Base-by-base conservation (phyloP, 148 eudicot genomes). In the Dianthus caryophyllus region DNA sequence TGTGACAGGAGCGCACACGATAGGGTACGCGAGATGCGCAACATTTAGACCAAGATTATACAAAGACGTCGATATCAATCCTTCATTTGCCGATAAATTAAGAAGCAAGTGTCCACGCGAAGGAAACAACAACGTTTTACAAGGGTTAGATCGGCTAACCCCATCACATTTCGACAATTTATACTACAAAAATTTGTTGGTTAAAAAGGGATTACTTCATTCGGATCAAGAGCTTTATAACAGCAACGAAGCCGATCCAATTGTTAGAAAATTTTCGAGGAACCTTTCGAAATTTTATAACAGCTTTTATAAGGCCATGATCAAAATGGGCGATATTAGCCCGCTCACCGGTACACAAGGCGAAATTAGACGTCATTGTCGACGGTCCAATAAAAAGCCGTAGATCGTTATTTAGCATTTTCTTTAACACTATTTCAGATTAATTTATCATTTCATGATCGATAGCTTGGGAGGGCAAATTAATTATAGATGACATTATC, bases 161-260 rank as follows among this genome's bases (percentile, higher is more conserved):
- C 63, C 85, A 0, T 69, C 66, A 0, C 48, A 39, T 20, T 84
- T 84, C 25, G 89, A 87, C 75, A 78, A 81, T 18, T 79, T 75
- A 21, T 87, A 83, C 44, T 87, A 76, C 74, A 69, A 70, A 44
- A 79, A 81, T 43, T 77, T 87, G 78, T 60, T 84, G 55, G 25
- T 17, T 0, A 75, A 79, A 38, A 79, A 65, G 49, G 92, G 92
- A 20, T 71, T 87, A 9, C 72, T 83, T 36, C 82, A 83, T 65
- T 82, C 88, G 2, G 92, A 87, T 75, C 92, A 87, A 60, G 88
- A 59, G 57, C 68, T 87, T 0, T 82, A 75, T 31, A 69, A 71
- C 39, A 82, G 84, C 26, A 83, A 81, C 21, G 58, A 58, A 26
- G 87, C 87, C 2, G 85, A 84, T 56, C 62, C 52, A 8, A 67